phyloP scores from a whole-genome alignment of 2,329 filamentous ascomycete genomes.

The Alternaria metachromatica region DNA sequence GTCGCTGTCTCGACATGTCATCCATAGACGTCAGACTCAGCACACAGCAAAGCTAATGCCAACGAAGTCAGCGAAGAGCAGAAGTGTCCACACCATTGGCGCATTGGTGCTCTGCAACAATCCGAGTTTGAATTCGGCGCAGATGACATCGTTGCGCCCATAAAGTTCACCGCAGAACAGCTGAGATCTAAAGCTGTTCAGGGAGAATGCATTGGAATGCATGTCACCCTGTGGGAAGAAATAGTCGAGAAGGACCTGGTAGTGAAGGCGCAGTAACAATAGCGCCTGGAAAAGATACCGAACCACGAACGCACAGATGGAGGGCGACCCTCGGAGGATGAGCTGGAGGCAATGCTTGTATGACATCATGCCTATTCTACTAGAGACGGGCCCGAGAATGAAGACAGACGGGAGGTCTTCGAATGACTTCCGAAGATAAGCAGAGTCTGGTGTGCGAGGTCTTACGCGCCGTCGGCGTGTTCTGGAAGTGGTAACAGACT shows the following conservation, averaged over 20 bases:
- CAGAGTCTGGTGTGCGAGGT: not conserved
- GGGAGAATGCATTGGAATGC: constrained; percentile 20
- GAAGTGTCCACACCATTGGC: constrained; percentile 17
- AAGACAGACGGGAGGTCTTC: not conserved
- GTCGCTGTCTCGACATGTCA: not conserved
- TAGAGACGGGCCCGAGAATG: constrained; percentile 14
- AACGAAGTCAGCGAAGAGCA: not conserved
- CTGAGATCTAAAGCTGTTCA: constrained; percentile 2
- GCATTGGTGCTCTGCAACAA: constrained; percentile 10
- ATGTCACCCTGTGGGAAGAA: constrained; percentile 19
- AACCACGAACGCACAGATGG: constrained; percentile 5
- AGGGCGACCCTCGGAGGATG: not conserved
- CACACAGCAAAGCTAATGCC: not conserved
- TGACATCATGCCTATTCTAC: constrained; percentile 21
- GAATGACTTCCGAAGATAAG: not conserved
- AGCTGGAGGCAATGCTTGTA: constrained; percentile 26
- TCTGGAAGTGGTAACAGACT: constrained; percentile 6
- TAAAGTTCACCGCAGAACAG: not conserved
- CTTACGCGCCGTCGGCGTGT: not conserved
- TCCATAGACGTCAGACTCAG: not conserved
- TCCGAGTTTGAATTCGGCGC: constrained; percentile 11
- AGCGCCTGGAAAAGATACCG: constrained; percentile 11
- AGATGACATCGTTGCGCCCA: not conserved
- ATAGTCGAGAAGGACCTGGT: constrained; percentile 5
- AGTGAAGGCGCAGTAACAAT: constrained; percentile 25